Evolutionary conservation across 2,329 filamentous ascomycete genomes (phyloP), one percentile per base, ranked within the genome.

Genomic region (Tolypocladium nubicola): DNA sequence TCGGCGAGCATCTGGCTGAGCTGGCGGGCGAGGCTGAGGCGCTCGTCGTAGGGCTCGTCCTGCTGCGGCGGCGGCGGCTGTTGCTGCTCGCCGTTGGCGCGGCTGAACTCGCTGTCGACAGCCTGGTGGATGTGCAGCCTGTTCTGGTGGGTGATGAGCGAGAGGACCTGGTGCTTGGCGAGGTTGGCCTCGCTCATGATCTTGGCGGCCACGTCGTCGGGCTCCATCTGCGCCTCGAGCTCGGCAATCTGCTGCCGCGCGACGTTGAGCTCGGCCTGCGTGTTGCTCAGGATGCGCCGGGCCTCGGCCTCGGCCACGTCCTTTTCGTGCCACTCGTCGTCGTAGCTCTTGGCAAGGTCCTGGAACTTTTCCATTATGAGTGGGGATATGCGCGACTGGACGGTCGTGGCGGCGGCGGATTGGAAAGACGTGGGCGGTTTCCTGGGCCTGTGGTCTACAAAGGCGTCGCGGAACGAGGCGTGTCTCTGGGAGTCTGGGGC

Each of bases 271-370:
- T 93, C 89, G 38, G 81, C 78, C 61, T 88, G 82, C 0, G 87
- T 85, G 62, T 86, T 86, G 59, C 78, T 77, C 19, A 90, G 76
- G 57, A 86, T 82, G 19, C 83, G 78, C 54, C 82, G 82, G 3
- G 86, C 86, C 67, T 89, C 88, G 33, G 80, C 79, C 65, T 88
- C 85, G 3, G 84, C 84, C 21, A 81, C 78, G 55, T 90, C 84
- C 67, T 89, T 90, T 62, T 91, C 87, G 55, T 81, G 79, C 64
- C 89, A 82, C 67, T 93, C 88, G 35, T 86, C 82, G 58, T 94
- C 89, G 66, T 90, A 90, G 57, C 79, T 85, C 57, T 79, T 78
- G 1, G 87, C 83, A 13, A 92, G 76, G 61, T 87, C 85, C 63
- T 85, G 82, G 61, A 90, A 85, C 62, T 89, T 89, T 58, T 90